phyloP scores from a whole-genome alignment of 768 basidiomycete species.

The Agaricus blazei region DNA sequence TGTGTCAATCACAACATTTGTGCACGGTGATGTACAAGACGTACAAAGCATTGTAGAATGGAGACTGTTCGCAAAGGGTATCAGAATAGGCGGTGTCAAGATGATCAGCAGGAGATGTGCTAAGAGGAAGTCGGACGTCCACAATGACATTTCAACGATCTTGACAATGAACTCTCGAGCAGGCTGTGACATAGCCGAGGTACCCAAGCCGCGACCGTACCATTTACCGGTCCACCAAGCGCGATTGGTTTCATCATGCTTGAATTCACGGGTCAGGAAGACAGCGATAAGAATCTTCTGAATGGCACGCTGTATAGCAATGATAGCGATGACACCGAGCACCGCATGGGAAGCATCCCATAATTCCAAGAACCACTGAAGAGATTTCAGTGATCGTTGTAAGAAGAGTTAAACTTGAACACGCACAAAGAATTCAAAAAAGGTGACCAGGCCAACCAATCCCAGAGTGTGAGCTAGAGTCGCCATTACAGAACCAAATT shows the following conservation, averaged over 20 bases:
- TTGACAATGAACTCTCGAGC: slow-evolving; percentile 98
- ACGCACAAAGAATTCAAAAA: slow-evolving; percentile 92
- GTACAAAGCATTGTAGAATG: slow-evolving; percentile 93
- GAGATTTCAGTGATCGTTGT: background rate
- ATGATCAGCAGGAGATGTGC: slow-evolving; percentile 83
- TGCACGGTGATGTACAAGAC: slow-evolving; percentile 23
- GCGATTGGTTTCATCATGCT: slow-evolving; percentile 96
- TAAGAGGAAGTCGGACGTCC: slow-evolving; percentile 92
- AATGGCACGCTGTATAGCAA: slow-evolving; percentile 87
- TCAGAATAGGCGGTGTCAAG: slow-evolving; percentile 75
- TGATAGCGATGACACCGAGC: slow-evolving; percentile 83
- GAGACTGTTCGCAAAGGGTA: slow-evolving; percentile 83
- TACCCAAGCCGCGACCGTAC: slow-evolving; percentile 91
- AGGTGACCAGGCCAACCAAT: slow-evolving; percentile 76
- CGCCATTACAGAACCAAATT: slow-evolving; percentile 93
- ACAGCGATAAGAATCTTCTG: slow-evolving; percentile 93
- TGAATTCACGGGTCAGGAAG: slow-evolving; percentile 94
- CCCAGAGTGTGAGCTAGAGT: slow-evolving; percentile 79
- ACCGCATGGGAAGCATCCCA: slow-evolving; percentile 98
- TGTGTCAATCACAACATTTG: background rate
- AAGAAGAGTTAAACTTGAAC: slow-evolving; percentile 27
- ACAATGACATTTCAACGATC: slow-evolving; percentile 95
- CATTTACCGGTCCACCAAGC: slow-evolving; percentile 99
- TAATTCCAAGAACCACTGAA: slow-evolving; percentile 90
- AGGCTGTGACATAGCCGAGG: slow-evolving; percentile 91